Percentiles rank a stretch among this genome's conserved stretches.
Evolutionary conservation across 176 grass and related monocot genomes (phyloP).

Genomic region (Metroxylon sagu): DNA sequence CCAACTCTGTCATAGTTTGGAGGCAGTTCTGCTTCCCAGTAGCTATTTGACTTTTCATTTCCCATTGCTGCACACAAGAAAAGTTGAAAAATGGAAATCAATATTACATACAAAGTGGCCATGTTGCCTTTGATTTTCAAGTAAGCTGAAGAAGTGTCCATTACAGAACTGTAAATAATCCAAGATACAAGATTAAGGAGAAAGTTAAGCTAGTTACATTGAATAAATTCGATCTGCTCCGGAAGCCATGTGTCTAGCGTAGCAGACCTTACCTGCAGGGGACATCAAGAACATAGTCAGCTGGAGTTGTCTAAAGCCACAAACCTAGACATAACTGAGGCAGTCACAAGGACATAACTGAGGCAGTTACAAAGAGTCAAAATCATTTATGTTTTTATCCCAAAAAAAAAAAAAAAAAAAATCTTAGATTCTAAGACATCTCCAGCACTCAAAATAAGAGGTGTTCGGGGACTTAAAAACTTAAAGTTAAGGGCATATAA

Average conservation of each 20-base stretch:
- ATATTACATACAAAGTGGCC: too few relatives aligned
- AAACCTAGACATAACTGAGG: neutral
- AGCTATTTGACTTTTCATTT: slow-evolving; percentile 86
- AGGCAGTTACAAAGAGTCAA: neutral
- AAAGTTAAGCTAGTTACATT: slow-evolving; percentile 43
- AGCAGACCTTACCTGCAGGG: slow-evolving; percentile 77
- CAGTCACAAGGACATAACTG: neutral
- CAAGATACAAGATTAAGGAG: neutral
- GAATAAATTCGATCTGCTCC: slow-evolving; percentile 98
- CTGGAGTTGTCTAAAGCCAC: neutral
- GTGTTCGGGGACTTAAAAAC: too few relatives aligned
- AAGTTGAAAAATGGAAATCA: too few relatives aligned
- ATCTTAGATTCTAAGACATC: too few relatives aligned
- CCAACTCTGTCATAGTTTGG: slow-evolving; percentile 92
- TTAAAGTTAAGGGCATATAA: too few relatives aligned
- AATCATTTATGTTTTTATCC: too few relatives aligned
- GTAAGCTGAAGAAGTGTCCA: neutral
- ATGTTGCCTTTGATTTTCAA: too few relatives aligned
- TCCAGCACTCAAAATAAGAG: too few relatives aligned
- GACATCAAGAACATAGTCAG: slow-evolving; percentile 1
- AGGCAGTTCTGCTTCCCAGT: slow-evolving; percentile 97
- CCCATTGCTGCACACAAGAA: slow-evolving; percentile 63
- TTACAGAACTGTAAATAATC: slow-evolving; percentile 10
- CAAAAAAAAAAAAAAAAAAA: too few relatives aligned
- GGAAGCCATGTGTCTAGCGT: slow-evolving; percentile 98